A percentile compares a stretch with the other conserved stretches of the same genome.
Conservation (phyloP, 169 alveolate species). For the Perkinsus chesapeaki region DNA sequence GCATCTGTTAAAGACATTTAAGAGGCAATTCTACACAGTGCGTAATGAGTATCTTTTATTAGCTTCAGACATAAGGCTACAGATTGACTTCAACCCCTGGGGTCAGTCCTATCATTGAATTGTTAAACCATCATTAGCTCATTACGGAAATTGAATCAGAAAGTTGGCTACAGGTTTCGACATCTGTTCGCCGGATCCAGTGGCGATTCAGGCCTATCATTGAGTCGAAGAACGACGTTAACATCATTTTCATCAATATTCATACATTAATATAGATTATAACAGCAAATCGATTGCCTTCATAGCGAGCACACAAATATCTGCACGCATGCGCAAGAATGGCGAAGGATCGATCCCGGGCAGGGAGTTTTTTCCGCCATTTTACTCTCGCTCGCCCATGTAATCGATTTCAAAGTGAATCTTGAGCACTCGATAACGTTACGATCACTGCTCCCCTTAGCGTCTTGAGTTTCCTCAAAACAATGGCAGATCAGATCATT, state of each 20-base stretch:
- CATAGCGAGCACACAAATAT: not conserved
- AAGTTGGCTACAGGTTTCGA: not conserved
- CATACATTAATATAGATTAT: not conserved
- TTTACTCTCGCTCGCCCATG: not conserved
- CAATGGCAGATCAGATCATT: not conserved
- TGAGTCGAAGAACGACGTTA: not conserved
- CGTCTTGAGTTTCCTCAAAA: not conserved
- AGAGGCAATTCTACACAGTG: not conserved
- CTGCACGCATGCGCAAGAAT: not conserved
- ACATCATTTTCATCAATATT: not conserved
- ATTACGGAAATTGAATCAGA: not conserved
- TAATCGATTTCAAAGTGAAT: not conserved
- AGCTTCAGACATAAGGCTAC: not conserved
- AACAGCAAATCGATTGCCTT: not conserved
- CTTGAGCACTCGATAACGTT: not conserved
- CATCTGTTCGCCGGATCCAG: not conserved
- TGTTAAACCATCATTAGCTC: not conserved
- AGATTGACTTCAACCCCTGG: not conserved
- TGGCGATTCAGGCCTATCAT: not conserved
- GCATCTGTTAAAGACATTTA: not conserved
- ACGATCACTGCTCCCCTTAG: not conserved
- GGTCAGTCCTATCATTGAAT: conserved; percentile 3
- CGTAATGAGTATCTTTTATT: not conserved
- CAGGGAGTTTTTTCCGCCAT: not conserved
- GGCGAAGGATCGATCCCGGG: not conserved